Conservation (phyloP, 805 yeast genomes). For the Ogataea allantospora region DNA sequence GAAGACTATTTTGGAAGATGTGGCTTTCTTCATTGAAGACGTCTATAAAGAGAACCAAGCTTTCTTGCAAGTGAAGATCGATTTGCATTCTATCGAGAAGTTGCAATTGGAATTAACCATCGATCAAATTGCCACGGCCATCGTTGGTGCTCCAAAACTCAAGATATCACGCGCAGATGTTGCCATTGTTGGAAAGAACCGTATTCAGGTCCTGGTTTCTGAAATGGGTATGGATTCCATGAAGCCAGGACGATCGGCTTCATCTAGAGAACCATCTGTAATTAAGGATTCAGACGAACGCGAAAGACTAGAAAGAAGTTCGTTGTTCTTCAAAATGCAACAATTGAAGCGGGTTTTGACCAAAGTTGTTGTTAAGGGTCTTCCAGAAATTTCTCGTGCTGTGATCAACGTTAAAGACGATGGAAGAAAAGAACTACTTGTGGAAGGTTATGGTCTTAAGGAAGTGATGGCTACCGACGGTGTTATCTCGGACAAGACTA, state of each 20-base stretch:
- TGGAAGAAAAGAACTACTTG: slow-evolving; percentile 84
- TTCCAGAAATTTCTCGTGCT: slow-evolving; percentile 89
- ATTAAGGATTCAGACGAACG: slow-evolving; percentile 37
- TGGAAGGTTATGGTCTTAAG: slow-evolving; percentile 96
- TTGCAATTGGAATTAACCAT: slow-evolving; percentile 85
- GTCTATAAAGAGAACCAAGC: slow-evolving; percentile 82
- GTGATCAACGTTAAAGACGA: slow-evolving; percentile 91
- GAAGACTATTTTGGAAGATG: slow-evolving; percentile 83
- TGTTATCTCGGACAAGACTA: slow-evolving; percentile 81
- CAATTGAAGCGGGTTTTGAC: slow-evolving; percentile 83
- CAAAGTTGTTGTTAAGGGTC: slow-evolving; percentile 86
- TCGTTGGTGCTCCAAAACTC: slow-evolving; percentile 81
- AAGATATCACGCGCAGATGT: slow-evolving; percentile 77
- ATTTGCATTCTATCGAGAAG: slow-evolving; percentile 78
- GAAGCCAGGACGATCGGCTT: slow-evolving; percentile 43
- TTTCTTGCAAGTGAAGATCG: slow-evolving; percentile 76
- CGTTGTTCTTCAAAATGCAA: slow-evolving; percentile 85
- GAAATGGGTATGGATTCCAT: slow-evolving; percentile 39
- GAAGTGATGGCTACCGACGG: slow-evolving; percentile 98
- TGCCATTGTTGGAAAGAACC: slow-evolving; percentile 60
- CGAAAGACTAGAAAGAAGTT: slow-evolving; percentile 40
- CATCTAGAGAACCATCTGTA: slow-evolving; percentile 31
- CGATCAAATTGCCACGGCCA: slow-evolving; percentile 82
- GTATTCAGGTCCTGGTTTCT: slow-evolving; percentile 62
- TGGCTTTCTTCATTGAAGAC: slow-evolving; percentile 88